Evolutionary conservation across 2,329 filamentous ascomycete species (phyloP), one percentile per base, ranked within the genome.

Genomic region (Alternaria longipes): DNA sequence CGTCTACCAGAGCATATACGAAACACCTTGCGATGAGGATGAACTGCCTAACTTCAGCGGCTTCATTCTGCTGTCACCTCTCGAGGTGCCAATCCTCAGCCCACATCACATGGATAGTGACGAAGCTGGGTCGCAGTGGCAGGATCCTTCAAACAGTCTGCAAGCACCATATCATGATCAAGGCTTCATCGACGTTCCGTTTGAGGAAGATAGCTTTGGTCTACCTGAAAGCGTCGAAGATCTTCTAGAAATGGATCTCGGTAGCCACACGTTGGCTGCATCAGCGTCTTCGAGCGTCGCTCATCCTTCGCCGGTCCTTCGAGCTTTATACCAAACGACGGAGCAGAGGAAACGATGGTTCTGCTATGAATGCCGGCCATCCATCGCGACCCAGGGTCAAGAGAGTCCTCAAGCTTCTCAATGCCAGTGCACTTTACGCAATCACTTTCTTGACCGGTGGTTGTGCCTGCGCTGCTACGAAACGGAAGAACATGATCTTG

Each of bases 11-110:
- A 74, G 67, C 46, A 71, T 70, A 51, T 71, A 69, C 57, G 68
- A 74, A 55, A 44, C 63, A 4, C 58, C 69, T 3, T 63, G 63
- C 18, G 70, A 73, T 1, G 60, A 67, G 1, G 72, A 75, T 24
- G 75, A 78, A 30, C 52, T 78, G 8, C 70, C 74, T 0, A 69
- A 71, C 28, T 74, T 69, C 28, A 74, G 73, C 38, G 75, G 75
- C 22, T 76, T 74, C 44, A 67, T 71, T 1, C 44, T 78, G 20
- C 65, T 78, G 1, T 61, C 66, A 16, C 53, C 63, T 3, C 38
- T 22, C 0, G 74, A 77, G 44, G 69, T 76, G 54, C 65, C 67
- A 4, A 75, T 78, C 4, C 54, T 76, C 22, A 76, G 73, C 20
- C 70, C 69, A 2, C 64, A 69, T 8, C 74, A 78, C 26, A 51